Percentiles rank a stretch among this genome's conserved stretches.
These are phyloP conservation scores for Mollisia scopiformis DNA, from an alignment of 2,329 filamentous ascomycete species.

Conservation along the genomic window DNA sequence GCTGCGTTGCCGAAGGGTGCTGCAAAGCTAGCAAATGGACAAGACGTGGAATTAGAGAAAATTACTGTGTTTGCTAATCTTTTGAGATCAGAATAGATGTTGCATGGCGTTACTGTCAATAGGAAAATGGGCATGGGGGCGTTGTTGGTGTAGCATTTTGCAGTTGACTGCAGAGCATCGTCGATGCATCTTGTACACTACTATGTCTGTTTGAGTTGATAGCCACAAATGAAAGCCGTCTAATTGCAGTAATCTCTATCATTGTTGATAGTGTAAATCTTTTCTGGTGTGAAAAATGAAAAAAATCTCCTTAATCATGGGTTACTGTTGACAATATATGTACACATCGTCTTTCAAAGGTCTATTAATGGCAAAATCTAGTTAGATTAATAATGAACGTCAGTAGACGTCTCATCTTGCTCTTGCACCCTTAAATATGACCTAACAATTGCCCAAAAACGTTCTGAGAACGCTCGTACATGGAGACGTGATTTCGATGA, in stretches of 20 bases:
- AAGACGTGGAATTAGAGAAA: constrained; percentile 76
- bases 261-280: too few species aligned
- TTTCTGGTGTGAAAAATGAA: too few species aligned
- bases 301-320: too few species aligned
- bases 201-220: neutral
- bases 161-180: neutral
- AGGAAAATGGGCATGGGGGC: constrained; percentile 2
- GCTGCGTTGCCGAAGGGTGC: constrained; percentile 67
- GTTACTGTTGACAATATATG: too few species aligned
- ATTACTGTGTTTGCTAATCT: constrained; percentile 77
- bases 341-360: too few species aligned
- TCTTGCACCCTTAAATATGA: too few species aligned
- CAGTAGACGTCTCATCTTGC: too few species aligned
- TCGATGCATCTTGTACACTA: constrained; percentile 17
- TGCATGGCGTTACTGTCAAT: constrained; percentile 11
- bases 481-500: too few species aligned
- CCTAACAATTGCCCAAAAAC: too few species aligned
- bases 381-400: too few species aligned
- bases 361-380: too few species aligned
- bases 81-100: constrained; percentile 42
- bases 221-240: neutral
- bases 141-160: constrained; percentile 11
- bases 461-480: too few species aligned
- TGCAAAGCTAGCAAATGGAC: constrained; percentile 55
- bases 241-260: neutral